Evolutionary conservation across 345 rosid genomes (phyloP), one percentile per base, ranked within the genome.

Genomic region (Salix koriyanagi): DNA sequence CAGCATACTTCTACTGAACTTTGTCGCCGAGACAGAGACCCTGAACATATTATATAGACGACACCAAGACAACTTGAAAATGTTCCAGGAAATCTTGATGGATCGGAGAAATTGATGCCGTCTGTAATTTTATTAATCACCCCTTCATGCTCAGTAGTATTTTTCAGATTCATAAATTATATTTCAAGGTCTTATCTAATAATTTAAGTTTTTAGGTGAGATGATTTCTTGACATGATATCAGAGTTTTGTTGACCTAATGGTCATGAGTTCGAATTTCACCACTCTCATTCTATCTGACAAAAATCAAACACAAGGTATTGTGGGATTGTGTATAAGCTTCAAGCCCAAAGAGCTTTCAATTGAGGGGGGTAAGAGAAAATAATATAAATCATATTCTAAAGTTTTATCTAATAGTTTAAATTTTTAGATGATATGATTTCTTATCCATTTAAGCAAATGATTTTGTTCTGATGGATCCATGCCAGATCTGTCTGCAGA

Each of bases 171-270:
- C 4, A 32, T 32, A 32, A 32, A 4, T 32, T 32, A 32, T 32
- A 4, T 4, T 32, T 0, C 4, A 5, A 32, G 0, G 0, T 32
- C 0, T 32, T 32, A 32, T 0, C 0, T 32, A 32, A 32, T 32
- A 32, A 0, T 32, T 4, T 32, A 32, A 32, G 5, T 32, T 32
- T 4, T 4, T 32, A 32, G 5, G 0, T 32, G 5, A 32, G 0
- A 32, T 32, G 0, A 0, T 32, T 32, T 0, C 0, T 32, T 32
- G 0, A 32, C 0, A 32, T 0, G 34, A 0, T 4, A 32, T 32
- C 34, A 32, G 34, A 32, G 5, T 4, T 32, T 32, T 4, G 5
- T 32, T 32, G 0, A 32, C 34, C 1, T 0, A 32, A 0, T 32
- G 0, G 1, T 4, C 0, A 32, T 0, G 0, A 32, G 34, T 32